These are phyloP conservation scores for Metschnikowia gelsemii DNA, from an alignment of 805 yeast genomes.

Conservation along the genomic window DNA sequence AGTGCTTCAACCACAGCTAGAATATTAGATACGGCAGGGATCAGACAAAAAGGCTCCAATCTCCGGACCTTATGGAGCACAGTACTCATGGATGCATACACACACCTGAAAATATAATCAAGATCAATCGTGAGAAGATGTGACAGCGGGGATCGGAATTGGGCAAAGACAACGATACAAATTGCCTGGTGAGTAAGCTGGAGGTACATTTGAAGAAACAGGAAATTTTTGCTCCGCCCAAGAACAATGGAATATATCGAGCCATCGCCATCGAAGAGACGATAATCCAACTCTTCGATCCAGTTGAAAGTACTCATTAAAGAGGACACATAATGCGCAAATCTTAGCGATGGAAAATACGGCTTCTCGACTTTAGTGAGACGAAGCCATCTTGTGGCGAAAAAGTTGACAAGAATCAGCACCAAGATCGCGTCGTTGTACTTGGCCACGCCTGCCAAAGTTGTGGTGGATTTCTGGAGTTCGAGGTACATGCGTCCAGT, in stretches of 20 bases:
- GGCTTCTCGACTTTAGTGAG: slow-evolving; percentile 17
- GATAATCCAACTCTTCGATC: slow-evolving; percentile 13
- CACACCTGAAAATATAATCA: slow-evolving; percentile 12
- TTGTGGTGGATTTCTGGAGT: slow-evolving; percentile 7
- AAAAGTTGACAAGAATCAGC: slow-evolving; percentile 12
- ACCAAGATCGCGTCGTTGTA: slow-evolving; percentile 8
- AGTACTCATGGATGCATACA: slow-evolving; percentile 9
- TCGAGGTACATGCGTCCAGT: slow-evolving; percentile 10
- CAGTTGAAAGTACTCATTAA: slow-evolving; percentile 18
- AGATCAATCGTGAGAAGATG: slow-evolving; percentile 12
- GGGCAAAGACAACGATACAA: slow-evolving; percentile 17
- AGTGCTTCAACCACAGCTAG: slow-evolving; percentile 11
- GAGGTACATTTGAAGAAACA: slow-evolving; percentile 9
- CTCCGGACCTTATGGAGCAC: slow-evolving; percentile 8
- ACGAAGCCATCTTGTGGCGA: slow-evolving; percentile 17
- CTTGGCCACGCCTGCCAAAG: slow-evolving; percentile 11
- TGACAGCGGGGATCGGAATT: slow-evolving; percentile 13
- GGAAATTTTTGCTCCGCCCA: slow-evolving; percentile 10
- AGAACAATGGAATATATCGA: slow-evolving; percentile 7
- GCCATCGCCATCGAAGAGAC: slow-evolving; percentile 11
- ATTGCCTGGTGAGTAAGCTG: slow-evolving; percentile 14
- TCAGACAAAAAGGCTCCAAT: slow-evolving; percentile 6
- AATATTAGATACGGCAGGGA: slow-evolving; percentile 12
- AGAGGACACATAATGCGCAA: slow-evolving; percentile 17
- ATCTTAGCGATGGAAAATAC: slow-evolving; percentile 19